Conservation (phyloP, 139 green algal species). For the Dunaliella primolecta region DNA sequence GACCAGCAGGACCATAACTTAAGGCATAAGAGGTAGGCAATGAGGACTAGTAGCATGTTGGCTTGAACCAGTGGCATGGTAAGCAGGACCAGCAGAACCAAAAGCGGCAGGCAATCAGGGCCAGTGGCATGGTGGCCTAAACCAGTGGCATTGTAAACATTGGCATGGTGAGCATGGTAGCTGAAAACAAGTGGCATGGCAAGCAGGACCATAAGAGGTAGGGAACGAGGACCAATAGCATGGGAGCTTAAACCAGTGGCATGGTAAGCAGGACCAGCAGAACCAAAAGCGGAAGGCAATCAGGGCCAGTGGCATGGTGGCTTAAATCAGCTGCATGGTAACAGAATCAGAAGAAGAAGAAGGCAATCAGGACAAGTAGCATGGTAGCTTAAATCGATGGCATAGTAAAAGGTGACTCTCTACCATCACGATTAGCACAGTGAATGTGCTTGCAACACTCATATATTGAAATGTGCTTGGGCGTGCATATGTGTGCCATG, state of each 20-base stretch:
- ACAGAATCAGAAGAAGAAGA: too few species aligned
- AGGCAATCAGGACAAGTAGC: neutral
- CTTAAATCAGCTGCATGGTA: neutral
- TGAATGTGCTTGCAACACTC: neutral
- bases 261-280: neutral
- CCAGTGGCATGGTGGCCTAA: neutral
- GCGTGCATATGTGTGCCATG: neutral
- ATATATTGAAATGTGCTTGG: neutral
- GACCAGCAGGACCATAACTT: too few species aligned
- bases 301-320: neutral
- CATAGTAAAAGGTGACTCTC: neutral
- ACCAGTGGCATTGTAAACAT: too few species aligned
- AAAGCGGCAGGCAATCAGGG: too few species aligned
- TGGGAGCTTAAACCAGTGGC: neutral
- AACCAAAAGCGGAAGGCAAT: too few species aligned
- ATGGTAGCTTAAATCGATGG: neutral
- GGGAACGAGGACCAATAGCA: neutral
- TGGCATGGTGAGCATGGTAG: neutral
- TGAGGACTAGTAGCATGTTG: too few species aligned
- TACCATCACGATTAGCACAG: neutral
- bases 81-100: too few species aligned
- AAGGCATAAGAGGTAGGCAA: too few species aligned
- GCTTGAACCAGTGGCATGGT: neutral
- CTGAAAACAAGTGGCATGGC: neutral
- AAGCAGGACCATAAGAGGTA: neutral